Evolutionary conservation across 306 rosid species (phyloP), one percentile per base, ranked within the genome.

Genomic region (Sechiopsis laciniata): DNA sequence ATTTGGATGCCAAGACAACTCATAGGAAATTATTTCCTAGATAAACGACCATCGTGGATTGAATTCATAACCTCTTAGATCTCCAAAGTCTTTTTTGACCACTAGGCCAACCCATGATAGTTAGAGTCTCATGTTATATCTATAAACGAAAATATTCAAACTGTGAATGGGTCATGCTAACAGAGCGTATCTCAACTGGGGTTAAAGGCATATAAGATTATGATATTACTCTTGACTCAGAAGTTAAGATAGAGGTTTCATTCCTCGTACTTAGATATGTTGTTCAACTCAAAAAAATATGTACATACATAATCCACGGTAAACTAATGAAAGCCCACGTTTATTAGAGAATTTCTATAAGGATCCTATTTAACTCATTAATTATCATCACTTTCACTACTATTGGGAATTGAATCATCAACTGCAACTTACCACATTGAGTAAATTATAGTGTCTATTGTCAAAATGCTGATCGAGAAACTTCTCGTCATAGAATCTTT

Each of bases 391-490:
- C 37, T 32, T 32, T 42, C 16, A 17, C 51, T 15, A 5, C 15
- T 15, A 65, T 19, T 73, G 17, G 73, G 79, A 66, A 48, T 22
- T 55, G 72, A 78, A 80, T 40, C 75, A 76, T 66, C 63, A 48
- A 71, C 78, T n/a, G 57, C 71, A 29, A 87, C 98, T 73, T 89
- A 94, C 98, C 72, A 79, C 66, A 86, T 90, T 83, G 75, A 94
- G 91, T 80, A 90, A 93, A 89, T 79, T 81, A 90, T 81, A 42
- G 87, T 94, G 98, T 78, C 98, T 86, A 80, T 71, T 85, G 81
- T 89, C 96, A 77, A 94, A 87, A 80, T 94, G 98, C 87, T 81
- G 91, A 75, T 94, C 97, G 20, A 94, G 89, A 89, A 86, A 86
- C 57, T 84, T 86, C 76, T 89, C 98, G 48, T 84, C 95, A n/a